Base-by-base conservation (phyloP, 2,329 filamentous ascomycete genomes). In the Aspergillus aculeatinus region DNA sequence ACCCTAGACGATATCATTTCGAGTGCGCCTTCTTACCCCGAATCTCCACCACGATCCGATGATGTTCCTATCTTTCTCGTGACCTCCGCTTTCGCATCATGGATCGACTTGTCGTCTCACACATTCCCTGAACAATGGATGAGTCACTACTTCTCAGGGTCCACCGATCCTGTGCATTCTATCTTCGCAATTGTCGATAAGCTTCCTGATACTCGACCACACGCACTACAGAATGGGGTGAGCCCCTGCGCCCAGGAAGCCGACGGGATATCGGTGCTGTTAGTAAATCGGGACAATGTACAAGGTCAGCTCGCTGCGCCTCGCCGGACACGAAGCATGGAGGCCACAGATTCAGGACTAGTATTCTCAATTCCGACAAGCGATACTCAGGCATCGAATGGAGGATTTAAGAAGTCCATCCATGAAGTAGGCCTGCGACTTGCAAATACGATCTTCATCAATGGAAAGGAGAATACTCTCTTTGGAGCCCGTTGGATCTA, bases 361-460 rank as follows among this genome's bases (percentile, higher is more conserved):
- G 60, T 71, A 29, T 70, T 76, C 47, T 69, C 70, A 6, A 61
- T 72, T 25, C 62, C 64, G 35, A 56, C 62, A 16, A 31, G 53
- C 10, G 33, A 47, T 16, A n/a, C 56, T 16, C 47, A 63, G 39
- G 33, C 14, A 4, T 23, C 52, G 27, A 53, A 52, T 21, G 51
- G 56, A 48, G 21, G 27, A 44, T 47, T 1, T 10, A 2, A n/a
- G 14, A 31, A 48, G 11, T 5, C 39, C 12, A 31, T 67, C 11
- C 66, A 76, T 54, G 71, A 77, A 53, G 60, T 79, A 47, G 76
- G 76, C 44, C 54, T 79, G 27, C 75, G 74, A n/a, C 70, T 78
- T 27, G 74, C 76, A 35, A 76, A 78, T 50, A 79, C 77, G 1
- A 66, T 79, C 10, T 79, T 79, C 48, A 54, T 75, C 39, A 78